Evolutionary conservation across 495 filamentous ascomycete genomes (phyloP).

Genomic region (Trichoderma reesei): DNA sequence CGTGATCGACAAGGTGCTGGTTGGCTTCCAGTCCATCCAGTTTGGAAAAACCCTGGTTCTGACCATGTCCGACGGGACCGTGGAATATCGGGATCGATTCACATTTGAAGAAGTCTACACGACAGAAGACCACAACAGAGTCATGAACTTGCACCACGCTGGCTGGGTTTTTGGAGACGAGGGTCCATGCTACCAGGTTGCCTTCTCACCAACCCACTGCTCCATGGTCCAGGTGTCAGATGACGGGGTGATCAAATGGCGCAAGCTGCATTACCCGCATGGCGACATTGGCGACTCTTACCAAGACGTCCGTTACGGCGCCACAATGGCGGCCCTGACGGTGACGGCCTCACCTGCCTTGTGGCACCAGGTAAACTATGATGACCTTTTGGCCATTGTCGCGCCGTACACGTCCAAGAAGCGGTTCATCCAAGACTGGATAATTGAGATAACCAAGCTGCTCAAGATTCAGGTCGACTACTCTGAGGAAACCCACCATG

Average conservation of each 20-base stretch:
- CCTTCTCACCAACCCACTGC: slow-evolving; percentile 67
- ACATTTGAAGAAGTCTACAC: slow-evolving; percentile 56
- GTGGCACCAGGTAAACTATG: slow-evolving; percentile 49
- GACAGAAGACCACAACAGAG: slow-evolving; percentile 49
- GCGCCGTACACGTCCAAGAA: slow-evolving; percentile 34
- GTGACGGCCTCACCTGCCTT: slow-evolving; percentile 35
- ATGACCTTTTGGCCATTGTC: slow-evolving; percentile 65
- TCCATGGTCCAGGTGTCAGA: slow-evolving; percentile 54
- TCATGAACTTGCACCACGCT: slow-evolving; percentile 59
- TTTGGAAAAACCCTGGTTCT: slow-evolving; percentile 59
- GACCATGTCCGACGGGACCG: slow-evolving; percentile 62
- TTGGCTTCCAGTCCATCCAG: slow-evolving; percentile 56
- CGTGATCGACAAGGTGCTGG: slow-evolving; percentile 52
- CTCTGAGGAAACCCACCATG: slow-evolving; percentile 54
- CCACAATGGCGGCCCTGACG: slow-evolving; percentile 29
- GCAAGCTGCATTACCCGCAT: slow-evolving; percentile 46
- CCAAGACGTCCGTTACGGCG: slow-evolving; percentile 24
- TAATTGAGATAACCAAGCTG: slow-evolving; percentile 55
- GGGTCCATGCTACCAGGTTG: slow-evolving; percentile 43
- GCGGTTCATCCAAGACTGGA: slow-evolving; percentile 41
- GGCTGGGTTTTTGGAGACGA: slow-evolving; percentile 56
- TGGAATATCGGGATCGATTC: slow-evolving; percentile 65
- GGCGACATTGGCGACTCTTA: slow-evolving; percentile 29
- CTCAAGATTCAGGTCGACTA: slow-evolving; percentile 62
- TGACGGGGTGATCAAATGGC: slow-evolving; percentile 55